Conservation (phyloP, 2,329 filamentous ascomycete genomes). For the Lecanicillium sp. region DNA sequence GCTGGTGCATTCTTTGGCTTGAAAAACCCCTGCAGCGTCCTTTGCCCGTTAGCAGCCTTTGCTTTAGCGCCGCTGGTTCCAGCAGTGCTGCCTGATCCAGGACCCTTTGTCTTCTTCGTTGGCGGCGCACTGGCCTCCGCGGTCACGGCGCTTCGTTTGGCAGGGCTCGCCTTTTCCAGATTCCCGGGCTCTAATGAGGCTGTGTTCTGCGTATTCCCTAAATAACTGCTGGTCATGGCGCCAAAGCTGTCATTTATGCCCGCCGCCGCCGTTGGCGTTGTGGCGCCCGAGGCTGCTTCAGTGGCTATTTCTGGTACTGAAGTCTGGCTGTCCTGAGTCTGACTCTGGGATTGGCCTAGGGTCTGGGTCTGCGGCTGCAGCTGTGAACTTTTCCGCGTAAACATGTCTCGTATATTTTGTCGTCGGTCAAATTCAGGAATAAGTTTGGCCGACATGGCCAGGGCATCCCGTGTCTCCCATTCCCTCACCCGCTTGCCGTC, state of each 20-base stretch:
- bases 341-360: neutral
- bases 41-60: slow-evolving; percentile 29
- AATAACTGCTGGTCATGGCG: neutral
- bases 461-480: slow-evolving; percentile 58
- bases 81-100: slow-evolving; percentile 17
- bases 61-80: slow-evolving; percentile 17
- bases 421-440: slow-evolving; percentile 84
- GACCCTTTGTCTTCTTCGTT: slow-evolving; percentile 29
- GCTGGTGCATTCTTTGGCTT: slow-evolving; percentile 40
- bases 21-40: slow-evolving; percentile 73
- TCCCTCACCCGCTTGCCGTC: slow-evolving; percentile 57
- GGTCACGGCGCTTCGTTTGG: slow-evolving; percentile 19
- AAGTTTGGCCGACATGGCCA: slow-evolving; percentile 71
- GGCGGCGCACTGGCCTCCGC: slow-evolving; percentile 17
- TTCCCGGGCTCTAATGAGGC: neutral
- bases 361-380: no score
- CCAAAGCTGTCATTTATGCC: neutral
- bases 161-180: neutral
- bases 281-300: neutral
- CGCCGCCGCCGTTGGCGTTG: neutral
- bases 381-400: slow-evolving; percentile 45
- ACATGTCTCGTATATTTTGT: slow-evolving; percentile 89
- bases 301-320: neutral
- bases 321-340: neutral
- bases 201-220: neutral